These are phyloP conservation scores for Aspergillus chevalieri DNA, from an alignment of 2,329 filamentous ascomycete species.

Conservation along the genomic window DNA sequence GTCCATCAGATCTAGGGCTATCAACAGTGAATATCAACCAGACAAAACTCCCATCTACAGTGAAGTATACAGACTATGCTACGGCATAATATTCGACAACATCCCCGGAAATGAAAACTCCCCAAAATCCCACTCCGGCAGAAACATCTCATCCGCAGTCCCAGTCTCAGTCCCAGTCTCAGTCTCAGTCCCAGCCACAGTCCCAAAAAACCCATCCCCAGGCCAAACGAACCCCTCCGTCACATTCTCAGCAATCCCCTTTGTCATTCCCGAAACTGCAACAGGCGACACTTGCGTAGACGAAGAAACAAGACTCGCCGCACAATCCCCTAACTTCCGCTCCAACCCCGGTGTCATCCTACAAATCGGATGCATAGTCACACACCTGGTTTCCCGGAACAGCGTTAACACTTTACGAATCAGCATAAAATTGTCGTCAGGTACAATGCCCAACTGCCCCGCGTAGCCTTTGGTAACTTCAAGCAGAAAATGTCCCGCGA, in stretches of 20 bases:
- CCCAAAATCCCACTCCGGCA: background rate
- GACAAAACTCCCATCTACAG: too few species aligned
- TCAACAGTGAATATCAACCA: too few species aligned
- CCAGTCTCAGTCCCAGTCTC: background rate
- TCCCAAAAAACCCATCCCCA: background rate
- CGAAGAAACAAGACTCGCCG: slow-evolving; percentile 1
- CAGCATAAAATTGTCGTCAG: slow-evolving; percentile 14
- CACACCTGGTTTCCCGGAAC: slow-evolving; percentile 13
- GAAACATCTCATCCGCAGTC: background rate
- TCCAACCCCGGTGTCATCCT: slow-evolving; percentile 18
- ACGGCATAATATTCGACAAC: background rate
- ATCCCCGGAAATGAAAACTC: background rate
- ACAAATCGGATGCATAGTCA: slow-evolving; percentile 18
- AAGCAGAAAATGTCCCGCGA: slow-evolving; percentile 36
- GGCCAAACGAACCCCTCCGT: background rate
- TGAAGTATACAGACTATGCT: background rate
- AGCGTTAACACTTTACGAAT: slow-evolving; percentile 12
- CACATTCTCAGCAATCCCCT: background rate
- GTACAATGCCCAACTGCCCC: slow-evolving; percentile 28
- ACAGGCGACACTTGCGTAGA: background rate
- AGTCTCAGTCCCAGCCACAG: too few species aligned
- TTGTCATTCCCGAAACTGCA: background rate
- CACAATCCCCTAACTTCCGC: slow-evolving; percentile 15
- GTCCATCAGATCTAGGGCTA: too few species aligned
- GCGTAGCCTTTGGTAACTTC: slow-evolving; percentile 35